A percentile compares a stretch with the other conserved stretches of the same genome.
Evolutionary conservation across 495 filamentous ascomycete species (phyloP).

Genomic region (Daldinia caldariorum): DNA sequence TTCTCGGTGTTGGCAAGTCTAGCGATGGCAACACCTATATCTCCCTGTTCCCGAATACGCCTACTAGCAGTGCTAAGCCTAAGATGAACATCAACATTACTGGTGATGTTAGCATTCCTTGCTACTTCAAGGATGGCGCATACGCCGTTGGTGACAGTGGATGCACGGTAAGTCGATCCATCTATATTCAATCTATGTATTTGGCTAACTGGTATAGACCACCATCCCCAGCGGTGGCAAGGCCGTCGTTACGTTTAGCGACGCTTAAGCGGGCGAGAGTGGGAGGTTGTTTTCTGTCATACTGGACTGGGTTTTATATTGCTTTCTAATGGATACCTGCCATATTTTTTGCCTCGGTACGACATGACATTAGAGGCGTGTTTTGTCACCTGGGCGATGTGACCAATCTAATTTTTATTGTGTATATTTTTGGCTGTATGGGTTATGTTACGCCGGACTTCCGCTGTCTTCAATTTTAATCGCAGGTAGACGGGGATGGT

Average conservation of each 20-base stretch:
- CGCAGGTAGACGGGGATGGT: constrained; percentile 9
- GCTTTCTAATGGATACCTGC: constrained; percentile 49
- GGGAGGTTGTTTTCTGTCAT: constrained; percentile 34
- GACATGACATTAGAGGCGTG: constrained; percentile 31
- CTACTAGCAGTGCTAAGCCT: constrained; percentile 69
- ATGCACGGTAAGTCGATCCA: constrained; percentile 71
- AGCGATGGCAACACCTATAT: constrained; percentile 74
- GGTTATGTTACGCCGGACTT: constrained; percentile 23
- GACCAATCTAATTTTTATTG: constrained; percentile 50
- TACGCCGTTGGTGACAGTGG: constrained; percentile 68
- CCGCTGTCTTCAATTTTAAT: constrained; percentile 1
- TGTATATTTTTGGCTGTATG: constrained; percentile 46
- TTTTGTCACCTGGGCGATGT: constrained; percentile 36
- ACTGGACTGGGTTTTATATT: constrained; percentile 44
- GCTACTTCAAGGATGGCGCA: constrained; percentile 74
- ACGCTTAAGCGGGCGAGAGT: constrained; percentile 27
- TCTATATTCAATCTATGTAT: not conserved
- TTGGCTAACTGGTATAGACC: constrained; percentile 49
- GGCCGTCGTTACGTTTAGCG: constrained; percentile 52
- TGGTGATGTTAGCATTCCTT: constrained; percentile 70
- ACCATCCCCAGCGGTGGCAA: constrained; percentile 51
- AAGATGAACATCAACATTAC: constrained; percentile 78
- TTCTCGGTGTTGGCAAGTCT: constrained; percentile 81
- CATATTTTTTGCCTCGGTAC: constrained; percentile 42
- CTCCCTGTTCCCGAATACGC: constrained; percentile 76